Conservation (phyloP, 2,329 filamentous ascomycete species). For the Talaromyces sp. region DNA sequence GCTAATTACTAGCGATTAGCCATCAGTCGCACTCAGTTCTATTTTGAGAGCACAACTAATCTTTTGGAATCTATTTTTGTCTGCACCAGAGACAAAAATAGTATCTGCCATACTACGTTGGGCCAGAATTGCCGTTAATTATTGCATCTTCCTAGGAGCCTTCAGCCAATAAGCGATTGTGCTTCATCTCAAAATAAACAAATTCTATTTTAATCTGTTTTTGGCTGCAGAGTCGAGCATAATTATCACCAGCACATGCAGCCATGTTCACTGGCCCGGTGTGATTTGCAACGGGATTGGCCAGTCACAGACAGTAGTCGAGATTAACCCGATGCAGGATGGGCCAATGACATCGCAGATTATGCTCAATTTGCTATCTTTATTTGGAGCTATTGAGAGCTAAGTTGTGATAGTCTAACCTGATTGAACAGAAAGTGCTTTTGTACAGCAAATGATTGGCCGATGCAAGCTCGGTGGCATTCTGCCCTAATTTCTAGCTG, state of each 20-base stretch:
- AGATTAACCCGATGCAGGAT: neutral
- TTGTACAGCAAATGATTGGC: neutral
- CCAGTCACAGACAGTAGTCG: neutral
- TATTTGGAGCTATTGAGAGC: neutral
- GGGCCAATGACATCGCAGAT: neutral
- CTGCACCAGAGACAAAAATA: constrained; percentile 3
- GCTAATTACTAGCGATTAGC: neutral
- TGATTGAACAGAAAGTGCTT: neutral
- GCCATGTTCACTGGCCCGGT: neutral
- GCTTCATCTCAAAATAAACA: neutral
- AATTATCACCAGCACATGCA: constrained; percentile 6
- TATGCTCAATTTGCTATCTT: constrained; percentile 1
- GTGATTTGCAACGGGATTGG: constrained; percentile 3
- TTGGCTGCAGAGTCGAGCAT: constrained; percentile 1
- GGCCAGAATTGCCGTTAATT: neutral
- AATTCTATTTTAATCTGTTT: constrained; percentile 6
- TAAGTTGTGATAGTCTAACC: neutral
- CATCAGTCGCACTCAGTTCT: neutral
- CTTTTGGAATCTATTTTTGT: neutral
- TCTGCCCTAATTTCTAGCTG: neutral
- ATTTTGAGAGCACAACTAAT: neutral
- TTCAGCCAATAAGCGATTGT: neutral
- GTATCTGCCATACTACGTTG: neutral
- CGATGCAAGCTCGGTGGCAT: neutral
- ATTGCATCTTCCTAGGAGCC: neutral